Conservation (phyloP, 2,329 filamentous ascomycete species). For the Pseudogymnoascus sp. region DNA sequence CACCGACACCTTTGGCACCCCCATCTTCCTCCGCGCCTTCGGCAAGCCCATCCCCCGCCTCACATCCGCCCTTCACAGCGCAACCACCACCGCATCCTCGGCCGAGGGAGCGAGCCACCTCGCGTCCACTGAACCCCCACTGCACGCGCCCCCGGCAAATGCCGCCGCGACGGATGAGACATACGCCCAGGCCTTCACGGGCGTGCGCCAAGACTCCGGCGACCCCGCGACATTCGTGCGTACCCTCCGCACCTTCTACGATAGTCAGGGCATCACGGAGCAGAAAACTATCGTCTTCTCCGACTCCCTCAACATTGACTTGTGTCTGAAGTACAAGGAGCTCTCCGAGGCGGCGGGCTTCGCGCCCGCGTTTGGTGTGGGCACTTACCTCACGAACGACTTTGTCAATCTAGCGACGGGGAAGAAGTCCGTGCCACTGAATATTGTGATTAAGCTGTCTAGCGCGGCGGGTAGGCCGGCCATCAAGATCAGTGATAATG, state of each 20-base stretch:
- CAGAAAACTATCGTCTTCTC: constrained; percentile 92
- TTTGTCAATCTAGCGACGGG: constrained; percentile 65
- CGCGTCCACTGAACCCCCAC: constrained; percentile 34
- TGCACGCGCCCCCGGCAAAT: constrained; percentile 23
- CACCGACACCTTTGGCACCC: constrained; percentile 94
- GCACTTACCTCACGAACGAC: constrained; percentile 94
- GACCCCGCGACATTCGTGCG: constrained; percentile 60
- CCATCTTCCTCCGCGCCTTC: constrained; percentile 80
- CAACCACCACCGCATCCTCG: constrained; percentile 33
- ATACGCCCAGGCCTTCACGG: constrained; percentile 59
- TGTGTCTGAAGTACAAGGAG: constrained; percentile 82
- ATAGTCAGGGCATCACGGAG: constrained; percentile 54
- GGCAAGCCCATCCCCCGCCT: constrained; percentile 51
- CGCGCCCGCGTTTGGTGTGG: constrained; percentile 82
- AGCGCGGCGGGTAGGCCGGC: constrained; percentile 73
- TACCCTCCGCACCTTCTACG: constrained; percentile 42
- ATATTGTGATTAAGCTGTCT: constrained; percentile 96
- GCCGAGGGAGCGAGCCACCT: constrained; percentile 26
- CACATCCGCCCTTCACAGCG: constrained; percentile 33
- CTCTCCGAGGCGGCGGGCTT: constrained; percentile 75
- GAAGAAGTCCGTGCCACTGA: constrained; percentile 81
- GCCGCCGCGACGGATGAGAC: constrained; percentile 37
- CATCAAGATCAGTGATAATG: constrained; percentile 87
- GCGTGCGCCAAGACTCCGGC: constrained; percentile 65
- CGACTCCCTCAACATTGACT: constrained; percentile 85